phyloP scores from a whole-genome alignment of 495 filamentous ascomycete species.

The Parathielavia hyrcaniae region DNA sequence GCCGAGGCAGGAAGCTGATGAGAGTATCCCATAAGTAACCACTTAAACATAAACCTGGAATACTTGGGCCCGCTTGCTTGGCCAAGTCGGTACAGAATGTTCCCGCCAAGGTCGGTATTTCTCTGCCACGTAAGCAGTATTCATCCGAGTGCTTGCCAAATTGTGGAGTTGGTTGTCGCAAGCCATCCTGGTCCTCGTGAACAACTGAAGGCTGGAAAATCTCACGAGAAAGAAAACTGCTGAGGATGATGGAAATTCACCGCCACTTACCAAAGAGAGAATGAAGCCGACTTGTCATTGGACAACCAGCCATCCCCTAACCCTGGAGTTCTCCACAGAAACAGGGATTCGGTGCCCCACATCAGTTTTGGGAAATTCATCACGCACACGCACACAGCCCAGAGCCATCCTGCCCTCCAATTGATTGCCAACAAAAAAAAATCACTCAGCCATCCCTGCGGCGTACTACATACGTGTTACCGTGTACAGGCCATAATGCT shows the following conservation, averaged over 20 bases:
- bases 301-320: too few relatives aligned
- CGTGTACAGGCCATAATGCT: neutral
- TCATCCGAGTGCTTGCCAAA: neutral
- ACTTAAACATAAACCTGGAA: too few relatives aligned
- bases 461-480: neutral
- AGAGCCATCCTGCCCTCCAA: neutral
- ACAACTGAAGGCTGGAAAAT: too few relatives aligned
- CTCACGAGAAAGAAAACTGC: too few relatives aligned
- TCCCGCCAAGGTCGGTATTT: conserved; percentile 11
- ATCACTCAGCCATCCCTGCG: conserved; percentile 10
- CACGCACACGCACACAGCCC: conserved; percentile 7
- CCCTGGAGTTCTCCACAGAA: neutral
- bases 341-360: neutral
- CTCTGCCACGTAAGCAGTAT: neutral
- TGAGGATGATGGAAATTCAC: too few relatives aligned
- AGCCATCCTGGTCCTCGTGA: neutral
- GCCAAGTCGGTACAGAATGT: neutral
- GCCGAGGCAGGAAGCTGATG: neutral
- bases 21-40: neutral
- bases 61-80: too few relatives aligned
- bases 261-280: conserved; percentile 13
- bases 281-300: neutral
- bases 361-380: conserved; percentile 10
- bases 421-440: conserved; percentile 1
- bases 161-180: neutral